These are phyloP conservation scores for Forsythia suspensa DNA, from an alignment of 257 asterid species.

Conservation along the genomic window DNA sequence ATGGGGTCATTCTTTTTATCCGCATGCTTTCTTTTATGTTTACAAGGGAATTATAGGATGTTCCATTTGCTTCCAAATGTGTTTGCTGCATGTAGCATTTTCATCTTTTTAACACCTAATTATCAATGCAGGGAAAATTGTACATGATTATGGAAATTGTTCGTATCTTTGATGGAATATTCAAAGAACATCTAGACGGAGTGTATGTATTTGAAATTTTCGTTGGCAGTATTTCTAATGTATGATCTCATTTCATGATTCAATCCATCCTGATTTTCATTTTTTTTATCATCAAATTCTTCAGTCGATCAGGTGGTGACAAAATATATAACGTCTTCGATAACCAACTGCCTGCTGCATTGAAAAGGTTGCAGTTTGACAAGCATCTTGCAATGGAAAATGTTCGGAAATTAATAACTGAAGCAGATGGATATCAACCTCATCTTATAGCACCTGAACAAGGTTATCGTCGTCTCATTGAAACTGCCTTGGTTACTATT, in stretches of 20 bases:
- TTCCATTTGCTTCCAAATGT: not conserved
- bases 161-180: constrained; percentile 87
- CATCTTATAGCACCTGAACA: constrained; percentile 99
- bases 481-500: constrained; percentile 77
- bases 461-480: constrained; percentile 98
- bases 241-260: not conserved
- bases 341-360: constrained; percentile 95
- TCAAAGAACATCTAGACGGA: constrained; percentile 99
- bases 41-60: not conserved
- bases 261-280: constrained; percentile 18
- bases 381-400: constrained; percentile 99
- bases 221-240: not conserved
- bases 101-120: constrained; percentile 14
- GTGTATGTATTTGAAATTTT: constrained; percentile 47
- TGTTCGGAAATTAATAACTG: constrained; percentile 90
- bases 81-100: constrained; percentile 18
- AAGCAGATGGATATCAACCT: constrained; percentile 99
- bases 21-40: constrained; percentile 7
- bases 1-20: not conserved
- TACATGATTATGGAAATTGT: constrained; percentile 98
- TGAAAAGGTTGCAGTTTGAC: constrained; percentile 95
- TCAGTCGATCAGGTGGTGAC: constrained; percentile 99
- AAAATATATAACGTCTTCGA: constrained; percentile 88
- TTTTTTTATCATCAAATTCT: constrained; percentile 22
- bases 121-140: constrained; percentile 76